phyloP scores from a whole-genome alignment of 805 yeast genomes.

The Wickerhamiella cacticola region DNA sequence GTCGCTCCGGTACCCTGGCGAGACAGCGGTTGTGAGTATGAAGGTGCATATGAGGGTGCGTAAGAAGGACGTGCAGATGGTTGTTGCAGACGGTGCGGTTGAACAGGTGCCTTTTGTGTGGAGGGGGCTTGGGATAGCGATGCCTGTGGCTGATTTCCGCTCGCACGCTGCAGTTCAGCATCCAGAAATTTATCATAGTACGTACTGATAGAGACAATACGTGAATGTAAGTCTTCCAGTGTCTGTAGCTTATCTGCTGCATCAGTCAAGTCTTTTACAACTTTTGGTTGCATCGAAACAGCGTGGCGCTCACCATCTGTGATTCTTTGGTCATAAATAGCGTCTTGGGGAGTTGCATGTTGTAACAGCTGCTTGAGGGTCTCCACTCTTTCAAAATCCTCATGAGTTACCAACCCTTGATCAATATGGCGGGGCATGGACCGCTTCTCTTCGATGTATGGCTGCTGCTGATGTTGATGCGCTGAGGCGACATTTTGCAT shows the following conservation, averaged over 20 bases:
- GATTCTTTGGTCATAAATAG: slow-evolving; percentile 18
- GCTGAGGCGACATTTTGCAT: slow-evolving; percentile 28
- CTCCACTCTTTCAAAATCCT: slow-evolving; percentile 14
- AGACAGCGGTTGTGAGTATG: slow-evolving; percentile 8
- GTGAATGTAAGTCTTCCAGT: slow-evolving; percentile 22
- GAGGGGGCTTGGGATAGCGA: neutral
- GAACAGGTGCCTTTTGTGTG: neutral
- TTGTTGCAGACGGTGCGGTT: neutral
- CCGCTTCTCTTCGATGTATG: neutral
- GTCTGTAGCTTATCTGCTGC: slow-evolving; percentile 20
- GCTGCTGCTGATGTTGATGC: neutral
- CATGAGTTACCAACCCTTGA: slow-evolving; percentile 7
- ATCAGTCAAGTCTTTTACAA: slow-evolving; percentile 18
- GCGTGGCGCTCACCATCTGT: slow-evolving; percentile 17
- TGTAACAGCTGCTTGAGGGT: slow-evolving; percentile 14
- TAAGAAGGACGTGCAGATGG: neutral
- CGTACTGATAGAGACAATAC: slow-evolving; percentile 20
- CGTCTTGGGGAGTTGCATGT: slow-evolving; percentile 20
- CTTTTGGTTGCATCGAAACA: slow-evolving; percentile 19
- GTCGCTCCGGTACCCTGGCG: slow-evolving; percentile 1
- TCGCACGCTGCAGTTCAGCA: slow-evolving; percentile 19
- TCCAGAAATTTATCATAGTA: slow-evolving; percentile 22
- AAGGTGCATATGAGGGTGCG: slow-evolving; percentile 8
- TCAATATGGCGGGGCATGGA: slow-evolving; percentile 5
- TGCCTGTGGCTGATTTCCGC: neutral